Evolutionary conservation across 306 rosid genomes (phyloP).

Genomic region (Vigna radiata): DNA sequence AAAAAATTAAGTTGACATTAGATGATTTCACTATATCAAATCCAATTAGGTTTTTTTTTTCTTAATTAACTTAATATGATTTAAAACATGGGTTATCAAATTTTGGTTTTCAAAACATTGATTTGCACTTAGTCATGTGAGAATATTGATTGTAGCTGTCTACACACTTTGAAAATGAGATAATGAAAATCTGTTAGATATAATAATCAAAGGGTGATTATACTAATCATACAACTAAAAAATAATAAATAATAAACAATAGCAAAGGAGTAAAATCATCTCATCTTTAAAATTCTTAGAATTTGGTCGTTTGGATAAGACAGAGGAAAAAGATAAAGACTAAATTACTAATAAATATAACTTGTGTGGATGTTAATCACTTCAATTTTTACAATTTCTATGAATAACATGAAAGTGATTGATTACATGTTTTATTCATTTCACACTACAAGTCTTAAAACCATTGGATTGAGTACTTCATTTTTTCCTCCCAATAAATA

Average conservation of each 20-base stretch:
- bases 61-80: background rate
- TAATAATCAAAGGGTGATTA: slow-evolving; percentile 5
- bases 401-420: slow-evolving; percentile 30
- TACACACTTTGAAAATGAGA: background rate
- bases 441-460: slow-evolving; percentile 42
- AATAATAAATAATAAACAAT: background rate
- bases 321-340: slow-evolving; percentile 35
- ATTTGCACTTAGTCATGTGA: background rate
- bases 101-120: slow-evolving; percentile 1
- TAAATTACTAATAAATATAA: slow-evolving; percentile 10
- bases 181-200: background rate
- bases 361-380: slow-evolving; percentile 37
- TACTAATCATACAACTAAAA: background rate
- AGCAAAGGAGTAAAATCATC: background rate
- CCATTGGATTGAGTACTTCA: too few species aligned
- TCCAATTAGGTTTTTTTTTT: background rate
- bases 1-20: background rate
- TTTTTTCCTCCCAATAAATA: too few species aligned
- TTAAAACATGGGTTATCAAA: background rate
- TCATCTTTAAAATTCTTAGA: background rate
- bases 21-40: background rate
- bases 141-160: background rate
- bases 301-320: slow-evolving; percentile 49
- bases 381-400: slow-evolving; percentile 32
- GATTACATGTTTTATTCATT: slow-evolving; percentile 54